These are phyloP conservation scores for Botryotinia narcissicola DNA, from an alignment of 2,329 filamentous ascomycete genomes.

Conservation along the genomic window DNA sequence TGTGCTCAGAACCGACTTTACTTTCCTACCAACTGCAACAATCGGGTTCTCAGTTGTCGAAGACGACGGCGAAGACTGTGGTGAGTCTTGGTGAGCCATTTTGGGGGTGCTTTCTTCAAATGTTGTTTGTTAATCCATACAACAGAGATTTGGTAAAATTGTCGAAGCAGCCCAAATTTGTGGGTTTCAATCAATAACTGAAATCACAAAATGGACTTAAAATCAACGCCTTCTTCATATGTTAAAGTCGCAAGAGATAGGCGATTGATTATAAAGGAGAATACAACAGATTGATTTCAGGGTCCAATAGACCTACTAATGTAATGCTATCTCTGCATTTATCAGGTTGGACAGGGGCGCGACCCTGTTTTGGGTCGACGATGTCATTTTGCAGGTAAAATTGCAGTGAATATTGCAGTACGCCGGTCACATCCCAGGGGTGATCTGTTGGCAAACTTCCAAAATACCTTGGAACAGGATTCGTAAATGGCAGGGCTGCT, in stretches of 20 bases:
- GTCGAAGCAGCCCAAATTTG: not conserved
- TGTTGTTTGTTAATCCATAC: not conserved
- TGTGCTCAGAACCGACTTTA: conserved; percentile 29
- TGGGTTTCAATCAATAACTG: not conserved
- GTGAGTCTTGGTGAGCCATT: conserved; percentile 23
- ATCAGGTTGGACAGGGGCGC: conserved; percentile 5
- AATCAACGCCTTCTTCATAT: not conserved
- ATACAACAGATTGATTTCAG: not conserved
- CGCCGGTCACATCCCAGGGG: not conserved
- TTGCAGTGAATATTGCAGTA: not conserved
- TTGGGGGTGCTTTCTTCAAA: not conserved
- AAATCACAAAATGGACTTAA: too few relatives aligned
- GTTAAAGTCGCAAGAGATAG: not conserved
- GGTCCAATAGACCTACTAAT: not conserved
- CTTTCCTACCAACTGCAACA: conserved; percentile 30
- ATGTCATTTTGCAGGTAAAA: conserved; percentile 26
- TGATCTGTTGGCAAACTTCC: not conserved
- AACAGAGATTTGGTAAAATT: not conserved
- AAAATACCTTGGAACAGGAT: conserved; percentile 7
- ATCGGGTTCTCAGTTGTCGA: conserved; percentile 30
- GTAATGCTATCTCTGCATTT: not conserved
- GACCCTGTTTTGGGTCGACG: conserved; percentile 19
- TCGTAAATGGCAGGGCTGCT: not conserved
- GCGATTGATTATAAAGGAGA: not conserved
- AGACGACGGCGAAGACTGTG: conserved; percentile 20